These are phyloP conservation scores for Pestalotiopsis fici DNA, from an alignment of 2,329 filamentous ascomycete species.

Conservation along the genomic window DNA sequence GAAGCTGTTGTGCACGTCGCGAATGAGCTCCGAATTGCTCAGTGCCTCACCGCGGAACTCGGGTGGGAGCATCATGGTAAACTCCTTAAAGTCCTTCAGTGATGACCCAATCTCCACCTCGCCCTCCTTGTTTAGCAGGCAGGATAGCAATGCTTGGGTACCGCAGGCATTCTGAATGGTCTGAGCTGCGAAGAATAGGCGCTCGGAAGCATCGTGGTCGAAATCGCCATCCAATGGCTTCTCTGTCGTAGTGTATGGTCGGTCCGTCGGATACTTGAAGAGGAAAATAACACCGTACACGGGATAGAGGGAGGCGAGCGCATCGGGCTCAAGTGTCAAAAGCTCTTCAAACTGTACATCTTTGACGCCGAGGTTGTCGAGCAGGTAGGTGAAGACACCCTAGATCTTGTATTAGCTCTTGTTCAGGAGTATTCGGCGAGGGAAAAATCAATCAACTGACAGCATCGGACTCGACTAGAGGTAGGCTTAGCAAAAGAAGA, in stretches of 20 bases:
- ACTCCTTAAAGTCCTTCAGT: conserved; percentile 81
- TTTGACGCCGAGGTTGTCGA: conserved; percentile 87
- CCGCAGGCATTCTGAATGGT: conserved; percentile 99
- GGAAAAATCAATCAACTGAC: conserved; percentile 50
- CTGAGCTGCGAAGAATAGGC: conserved; percentile 91
- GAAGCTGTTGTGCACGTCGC: conserved; percentile 87
- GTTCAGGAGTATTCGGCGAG: conserved; percentile 11
- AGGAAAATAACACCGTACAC: conserved; percentile 98
- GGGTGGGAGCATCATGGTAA: conserved; percentile 79
- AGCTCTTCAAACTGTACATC: conserved; percentile 97
- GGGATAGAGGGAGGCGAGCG: conserved; percentile 70
- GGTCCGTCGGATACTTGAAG: conserved; percentile 89
- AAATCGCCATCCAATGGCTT: conserved; percentile 80
- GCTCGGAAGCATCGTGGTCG: conserved; percentile 72
- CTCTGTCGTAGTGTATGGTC: conserved; percentile 57
- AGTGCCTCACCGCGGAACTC: conserved; percentile 66
- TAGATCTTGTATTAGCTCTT: conserved; percentile 34
- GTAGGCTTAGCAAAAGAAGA: conserved; percentile 12
- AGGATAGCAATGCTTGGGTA: conserved; percentile 90
- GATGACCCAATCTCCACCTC: conserved; percentile 72
- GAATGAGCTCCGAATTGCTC: conserved; percentile 67
- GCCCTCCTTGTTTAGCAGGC: conserved; percentile 78
- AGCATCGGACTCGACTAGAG: conserved; percentile 84
- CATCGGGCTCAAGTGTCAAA: conserved; percentile 79
- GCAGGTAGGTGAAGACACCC: conserved; percentile 97